Conservation (phyloP, 140 eudicot genomes). For the Ambrosia hybrid region DNA sequence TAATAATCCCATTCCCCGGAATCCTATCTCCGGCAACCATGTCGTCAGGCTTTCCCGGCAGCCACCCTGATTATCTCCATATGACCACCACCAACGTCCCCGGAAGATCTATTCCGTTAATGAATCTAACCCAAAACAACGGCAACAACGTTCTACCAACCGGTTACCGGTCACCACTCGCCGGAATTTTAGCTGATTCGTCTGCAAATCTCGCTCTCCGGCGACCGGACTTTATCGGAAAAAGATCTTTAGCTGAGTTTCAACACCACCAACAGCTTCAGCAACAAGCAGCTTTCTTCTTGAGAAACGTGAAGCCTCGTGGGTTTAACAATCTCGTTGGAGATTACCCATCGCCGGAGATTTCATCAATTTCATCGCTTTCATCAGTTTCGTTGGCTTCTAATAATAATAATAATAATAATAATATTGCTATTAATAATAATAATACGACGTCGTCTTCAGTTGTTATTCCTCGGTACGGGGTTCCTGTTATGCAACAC, state of each 20-base stretch:
- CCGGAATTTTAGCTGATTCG: slow-evolving; percentile 21
- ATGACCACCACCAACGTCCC: slow-evolving; percentile 30
- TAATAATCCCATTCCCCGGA: slow-evolving; percentile 5
- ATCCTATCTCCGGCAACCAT: slow-evolving; percentile 32
- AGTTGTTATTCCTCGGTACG: slow-evolving; percentile 33
- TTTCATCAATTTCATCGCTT: slow-evolving; percentile 37
- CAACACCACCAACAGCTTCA: slow-evolving; percentile 56
- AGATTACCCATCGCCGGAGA: slow-evolving; percentile 56
- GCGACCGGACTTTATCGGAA: slow-evolving; percentile 54
- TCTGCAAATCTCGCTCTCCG: slow-evolving; percentile 34
- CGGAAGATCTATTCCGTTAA: slow-evolving; percentile 45
- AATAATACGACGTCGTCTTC: slow-evolving; percentile 24
- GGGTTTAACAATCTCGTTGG: slow-evolving; percentile 30
- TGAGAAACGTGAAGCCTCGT: slow-evolving; percentile 69
- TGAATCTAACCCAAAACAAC: slow-evolving; percentile 24
- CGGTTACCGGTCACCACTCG: slow-evolving; percentile 46
- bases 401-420: no score
- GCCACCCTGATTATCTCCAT: slow-evolving; percentile 43
- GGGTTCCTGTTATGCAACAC: slow-evolving; percentile 57
- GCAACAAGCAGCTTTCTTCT: slow-evolving; percentile 46
- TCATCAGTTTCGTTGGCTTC: slow-evolving; percentile 31
- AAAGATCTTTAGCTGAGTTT: slow-evolving; percentile 66
- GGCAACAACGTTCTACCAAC: slow-evolving; percentile 26
- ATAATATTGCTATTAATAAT: no score
- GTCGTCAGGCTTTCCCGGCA: slow-evolving; percentile 69